phyloP scores from a whole-genome alignment of 306 rosid species.

The Ormosia emarginata region DNA sequence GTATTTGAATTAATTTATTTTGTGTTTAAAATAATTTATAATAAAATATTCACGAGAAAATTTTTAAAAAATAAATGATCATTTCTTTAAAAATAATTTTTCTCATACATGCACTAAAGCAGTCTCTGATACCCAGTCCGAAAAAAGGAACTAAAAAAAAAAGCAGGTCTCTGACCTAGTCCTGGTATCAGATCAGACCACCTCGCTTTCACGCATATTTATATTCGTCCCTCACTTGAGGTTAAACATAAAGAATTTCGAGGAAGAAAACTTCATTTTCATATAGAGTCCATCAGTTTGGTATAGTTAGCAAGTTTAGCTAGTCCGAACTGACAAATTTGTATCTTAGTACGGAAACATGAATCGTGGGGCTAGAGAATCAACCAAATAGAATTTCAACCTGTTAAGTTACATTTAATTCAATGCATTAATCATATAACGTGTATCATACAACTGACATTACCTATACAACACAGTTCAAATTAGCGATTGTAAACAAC shows the following conservation, averaged over 20 bases:
- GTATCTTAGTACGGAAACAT: neutral
- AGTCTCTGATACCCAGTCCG: too few relatives aligned
- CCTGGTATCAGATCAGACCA: neutral
- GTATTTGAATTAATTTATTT: too few relatives aligned
- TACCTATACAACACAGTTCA: constrained; percentile 30
- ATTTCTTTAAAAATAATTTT: too few relatives aligned
- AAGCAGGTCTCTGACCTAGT: neutral
- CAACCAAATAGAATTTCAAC: neutral
- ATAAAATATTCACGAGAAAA: too few relatives aligned
- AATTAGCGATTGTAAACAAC: constrained; percentile 31
- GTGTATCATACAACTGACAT: neutral
- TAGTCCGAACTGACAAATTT: neutral
- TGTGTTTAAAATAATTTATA: too few relatives aligned
- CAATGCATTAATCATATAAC: constrained; percentile 6
- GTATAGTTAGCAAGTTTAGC: neutral
- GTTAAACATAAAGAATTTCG: neutral
- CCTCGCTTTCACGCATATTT: neutral
- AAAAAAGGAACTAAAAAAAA: too few relatives aligned
- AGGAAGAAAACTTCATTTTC: neutral
- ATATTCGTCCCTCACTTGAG: neutral
- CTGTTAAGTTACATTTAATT: neutral
- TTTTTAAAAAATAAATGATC: too few relatives aligned
- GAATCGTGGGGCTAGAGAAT: neutral
- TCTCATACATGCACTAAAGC: too few relatives aligned
- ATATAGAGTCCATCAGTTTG: neutral